phyloP scores from a whole-genome alignment of 441 rosid genomes.

The Populus tomentosa region DNA sequence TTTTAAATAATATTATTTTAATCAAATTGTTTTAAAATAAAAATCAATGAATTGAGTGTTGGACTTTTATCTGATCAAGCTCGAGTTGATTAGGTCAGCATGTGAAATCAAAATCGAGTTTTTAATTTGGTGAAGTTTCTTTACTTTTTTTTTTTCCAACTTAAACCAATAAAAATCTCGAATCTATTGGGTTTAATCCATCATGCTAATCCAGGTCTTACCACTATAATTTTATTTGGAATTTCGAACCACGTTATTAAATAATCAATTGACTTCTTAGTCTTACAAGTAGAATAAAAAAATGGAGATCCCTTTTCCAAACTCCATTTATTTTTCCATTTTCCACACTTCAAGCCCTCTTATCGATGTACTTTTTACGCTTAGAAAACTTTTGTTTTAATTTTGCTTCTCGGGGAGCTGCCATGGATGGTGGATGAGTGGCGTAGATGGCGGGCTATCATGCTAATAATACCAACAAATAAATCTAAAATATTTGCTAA shows the following conservation, averaged over 20 bases:
- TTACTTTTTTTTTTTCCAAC: no score
- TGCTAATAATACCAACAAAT: neutral
- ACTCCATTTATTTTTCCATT: neutral
- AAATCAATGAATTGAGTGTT: no score
- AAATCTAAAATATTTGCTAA: neutral
- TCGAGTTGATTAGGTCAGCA: rapidly evolving
- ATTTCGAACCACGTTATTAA: no score
- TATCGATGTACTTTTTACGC: neutral
- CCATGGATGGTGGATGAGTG: neutral
- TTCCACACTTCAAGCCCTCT: neutral
- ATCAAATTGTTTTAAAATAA: no score
- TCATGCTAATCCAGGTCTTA: no score
- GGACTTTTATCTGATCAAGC: no score
- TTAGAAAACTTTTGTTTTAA: neutral
- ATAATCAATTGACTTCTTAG: no score
- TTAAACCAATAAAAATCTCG: rapidly evolving
- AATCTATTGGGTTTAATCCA: no score
- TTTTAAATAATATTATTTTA: no score
- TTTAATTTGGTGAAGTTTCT: no score
- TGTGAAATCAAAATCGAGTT: rapidly evolving
- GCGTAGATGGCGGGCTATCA: constrained; percentile 7
- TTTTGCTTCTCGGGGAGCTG: neutral
- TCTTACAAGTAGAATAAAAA: no score
- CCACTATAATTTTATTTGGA: no score
- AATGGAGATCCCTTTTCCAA: neutral